A percentile compares a stretch with the other conserved stretches of the same genome.
phyloP scores from a whole-genome alignment of 257 asterid genomes.

The Paulownia fortunei region DNA sequence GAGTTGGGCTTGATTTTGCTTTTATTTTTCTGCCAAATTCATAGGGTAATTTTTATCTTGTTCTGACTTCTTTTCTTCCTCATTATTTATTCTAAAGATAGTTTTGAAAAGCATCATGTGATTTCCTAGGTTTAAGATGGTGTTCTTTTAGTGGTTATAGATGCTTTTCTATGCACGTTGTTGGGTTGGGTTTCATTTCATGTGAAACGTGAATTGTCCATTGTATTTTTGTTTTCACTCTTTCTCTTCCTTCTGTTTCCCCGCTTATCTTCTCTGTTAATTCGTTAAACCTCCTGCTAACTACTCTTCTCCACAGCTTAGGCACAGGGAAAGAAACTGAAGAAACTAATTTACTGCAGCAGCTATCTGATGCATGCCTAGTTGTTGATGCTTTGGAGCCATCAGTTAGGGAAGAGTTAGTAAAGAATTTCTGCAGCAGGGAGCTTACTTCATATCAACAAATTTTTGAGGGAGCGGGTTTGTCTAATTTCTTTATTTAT shows the following conservation, averaged over 20 bases:
- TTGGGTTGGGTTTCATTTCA: conserved; percentile 17
- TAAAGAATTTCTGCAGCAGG: conserved; percentile 83
- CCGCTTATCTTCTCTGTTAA: conserved; percentile 12
- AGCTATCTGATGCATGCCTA: conserved; percentile 92
- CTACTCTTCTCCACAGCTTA: conserved; percentile 62
- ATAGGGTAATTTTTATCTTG: not conserved
- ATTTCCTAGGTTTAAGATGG: conserved; percentile 8
- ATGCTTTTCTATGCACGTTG: conserved; percentile 15
- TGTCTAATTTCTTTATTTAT: conserved; percentile 30
- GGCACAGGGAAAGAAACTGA: conserved; percentile 97
- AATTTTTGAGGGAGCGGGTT: conserved; percentile 99
- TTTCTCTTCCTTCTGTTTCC: conserved; percentile 14
- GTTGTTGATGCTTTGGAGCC: conserved; percentile 99
- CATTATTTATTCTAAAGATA: conserved; percentile 5
- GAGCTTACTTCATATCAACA: conserved; percentile 97
- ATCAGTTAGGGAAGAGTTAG: conserved; percentile 96
- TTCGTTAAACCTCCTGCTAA: conserved; percentile 17
- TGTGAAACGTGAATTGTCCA: conserved; percentile 7
- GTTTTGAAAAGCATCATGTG: not conserved
- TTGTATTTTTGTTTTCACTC: conserved; percentile 17
- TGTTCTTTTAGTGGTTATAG: conserved; percentile 15
- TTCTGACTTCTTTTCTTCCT: not conserved
- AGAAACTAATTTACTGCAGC: conserved; percentile 87
- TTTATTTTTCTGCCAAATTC: not conserved
- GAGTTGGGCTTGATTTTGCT: not conserved